These are phyloP conservation scores for Triangularia verruculosa DNA, from an alignment of 2,329 filamentous ascomycete species.

Conservation along the genomic window DNA sequence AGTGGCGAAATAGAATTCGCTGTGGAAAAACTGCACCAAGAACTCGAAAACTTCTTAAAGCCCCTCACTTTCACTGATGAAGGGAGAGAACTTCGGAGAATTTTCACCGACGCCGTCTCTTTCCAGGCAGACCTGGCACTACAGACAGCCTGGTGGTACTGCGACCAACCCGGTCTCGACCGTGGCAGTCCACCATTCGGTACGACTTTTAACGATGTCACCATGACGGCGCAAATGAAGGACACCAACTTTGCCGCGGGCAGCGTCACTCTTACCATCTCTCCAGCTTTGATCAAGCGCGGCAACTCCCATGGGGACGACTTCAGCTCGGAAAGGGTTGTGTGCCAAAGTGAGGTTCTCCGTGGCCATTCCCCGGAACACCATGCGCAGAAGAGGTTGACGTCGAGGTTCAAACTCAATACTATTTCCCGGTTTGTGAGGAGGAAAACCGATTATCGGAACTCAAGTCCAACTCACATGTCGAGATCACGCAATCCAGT, in stretches of 20 bases:
- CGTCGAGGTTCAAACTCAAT: no score
- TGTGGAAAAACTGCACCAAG: neutral
- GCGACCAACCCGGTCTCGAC: neutral
- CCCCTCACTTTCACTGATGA: neutral
- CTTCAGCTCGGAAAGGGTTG: neutral
- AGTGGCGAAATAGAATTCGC: neutral
- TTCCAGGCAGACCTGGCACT: neutral
- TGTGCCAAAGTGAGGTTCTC: slow-evolving; percentile 2
- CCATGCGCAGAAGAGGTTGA: no score
- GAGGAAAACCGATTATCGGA: no score
- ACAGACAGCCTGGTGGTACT: neutral
- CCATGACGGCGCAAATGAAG: neutral
- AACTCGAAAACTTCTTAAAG: neutral
- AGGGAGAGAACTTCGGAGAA: neutral
- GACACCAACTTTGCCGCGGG: neutral
- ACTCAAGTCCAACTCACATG: no score
- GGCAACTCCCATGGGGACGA: neutral
- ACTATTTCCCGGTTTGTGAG: no score
- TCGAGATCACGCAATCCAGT: no score
- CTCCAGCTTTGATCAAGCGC: neutral
- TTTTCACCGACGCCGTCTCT: neutral
- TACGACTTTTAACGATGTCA: neutral
- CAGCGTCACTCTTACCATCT: neutral
- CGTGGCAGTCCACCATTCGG: neutral
- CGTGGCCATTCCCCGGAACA: slow-evolving; percentile 29